phyloP scores from a whole-genome alignment of 306 rosid genomes.

The Cucurbita ficifolia region DNA sequence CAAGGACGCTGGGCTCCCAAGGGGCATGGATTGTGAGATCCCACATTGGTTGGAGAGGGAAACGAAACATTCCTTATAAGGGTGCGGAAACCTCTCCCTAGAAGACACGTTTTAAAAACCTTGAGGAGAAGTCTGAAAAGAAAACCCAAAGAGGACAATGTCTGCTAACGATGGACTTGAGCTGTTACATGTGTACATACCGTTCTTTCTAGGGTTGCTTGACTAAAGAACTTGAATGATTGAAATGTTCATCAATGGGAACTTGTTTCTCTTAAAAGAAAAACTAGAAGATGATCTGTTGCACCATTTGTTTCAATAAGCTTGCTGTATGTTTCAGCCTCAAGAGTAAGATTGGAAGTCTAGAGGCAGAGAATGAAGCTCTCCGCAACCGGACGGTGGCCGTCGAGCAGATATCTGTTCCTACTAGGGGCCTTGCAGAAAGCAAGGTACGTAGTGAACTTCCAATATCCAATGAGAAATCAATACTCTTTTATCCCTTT shows the following conservation, averaged over 20 bases:
- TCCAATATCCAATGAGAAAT: not conserved
- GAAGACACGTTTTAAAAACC: no score
- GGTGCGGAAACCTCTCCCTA: no score
- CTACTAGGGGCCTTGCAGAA: conserved; percentile 16
- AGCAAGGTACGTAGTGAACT: conserved; percentile 26
- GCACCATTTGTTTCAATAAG: not conserved
- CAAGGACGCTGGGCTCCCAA: no score
- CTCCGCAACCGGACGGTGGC: conserved; percentile 35
- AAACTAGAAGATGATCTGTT: not conserved
- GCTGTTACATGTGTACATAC: not conserved
- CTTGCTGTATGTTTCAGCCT: conserved; percentile 28
- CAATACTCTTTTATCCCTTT: not conserved
- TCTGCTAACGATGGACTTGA: no score
- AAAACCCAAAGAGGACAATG: no score
- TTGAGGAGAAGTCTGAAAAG: no score
- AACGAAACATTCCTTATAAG: no score
- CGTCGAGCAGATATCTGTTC: conserved; percentile 23
- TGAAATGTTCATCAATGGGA: not conserved
- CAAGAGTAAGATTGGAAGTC: conserved; percentile 37
- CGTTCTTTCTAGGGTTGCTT: not conserved
- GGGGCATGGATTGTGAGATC: no score
- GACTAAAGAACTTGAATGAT: not conserved
- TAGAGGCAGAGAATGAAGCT: conserved; percentile 56
- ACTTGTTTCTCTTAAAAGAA: not conserved
- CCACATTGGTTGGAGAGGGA: no score